Conservation (phyloP, 306 rosid genomes). For the Lablab purpureus region DNA sequence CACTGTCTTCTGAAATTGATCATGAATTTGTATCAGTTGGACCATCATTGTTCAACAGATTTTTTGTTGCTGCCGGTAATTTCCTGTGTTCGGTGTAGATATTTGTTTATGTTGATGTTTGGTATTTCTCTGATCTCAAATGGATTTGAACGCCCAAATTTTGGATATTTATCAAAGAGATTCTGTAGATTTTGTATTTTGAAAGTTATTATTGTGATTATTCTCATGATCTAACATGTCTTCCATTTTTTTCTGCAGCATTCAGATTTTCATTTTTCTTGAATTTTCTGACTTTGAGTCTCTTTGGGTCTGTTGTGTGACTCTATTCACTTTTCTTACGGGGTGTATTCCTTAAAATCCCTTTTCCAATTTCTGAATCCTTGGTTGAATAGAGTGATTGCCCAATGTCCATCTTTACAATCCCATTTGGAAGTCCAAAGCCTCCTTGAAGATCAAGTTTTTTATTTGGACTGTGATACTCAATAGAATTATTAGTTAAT, state of each 20-base stretch:
- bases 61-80: conserved; percentile 13
- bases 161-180: neutral
- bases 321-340: neutral
- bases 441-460: conserved; percentile 1
- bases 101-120: conserved; percentile 11
- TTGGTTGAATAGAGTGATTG: conserved; percentile 6
- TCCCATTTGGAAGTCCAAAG: conserved; percentile 2
- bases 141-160: conserved; percentile 32
- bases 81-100: conserved; percentile 23
- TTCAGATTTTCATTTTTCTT: neutral
- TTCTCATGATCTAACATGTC: neutral
- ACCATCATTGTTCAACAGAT: conserved; percentile 30
- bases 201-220: neutral
- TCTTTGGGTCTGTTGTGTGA: neutral
- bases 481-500: neutral
- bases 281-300: conserved; percentile 18
- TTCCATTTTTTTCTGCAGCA: neutral
- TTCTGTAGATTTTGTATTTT: neutral
- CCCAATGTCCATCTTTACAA: neutral
- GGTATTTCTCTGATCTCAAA: conserved; percentile 32
- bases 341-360: conserved; percentile 7
- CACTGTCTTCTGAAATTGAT: conserved; percentile 40
- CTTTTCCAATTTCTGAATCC: conserved; percentile 22
- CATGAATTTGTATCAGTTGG: conserved; percentile 38
- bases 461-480: neutral